Conservation (phyloP, 441 rosid species). For the Arabidopsis lyrata region DNA sequence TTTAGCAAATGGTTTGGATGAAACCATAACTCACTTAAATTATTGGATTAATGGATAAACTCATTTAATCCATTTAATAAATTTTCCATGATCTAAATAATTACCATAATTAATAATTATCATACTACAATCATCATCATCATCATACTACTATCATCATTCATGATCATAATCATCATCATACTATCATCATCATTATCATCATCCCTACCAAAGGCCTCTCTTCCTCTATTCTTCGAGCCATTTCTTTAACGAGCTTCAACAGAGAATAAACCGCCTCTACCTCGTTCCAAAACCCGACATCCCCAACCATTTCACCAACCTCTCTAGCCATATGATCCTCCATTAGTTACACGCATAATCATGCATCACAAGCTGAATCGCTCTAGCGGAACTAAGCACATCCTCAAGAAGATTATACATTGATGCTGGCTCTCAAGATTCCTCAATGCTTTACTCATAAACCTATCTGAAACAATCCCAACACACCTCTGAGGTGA, state of each 20-base stretch:
- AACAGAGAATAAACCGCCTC: slow-evolving; percentile 73
- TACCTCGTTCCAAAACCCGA: slow-evolving; percentile 88
- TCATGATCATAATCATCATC: too few species aligned
- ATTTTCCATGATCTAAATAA: too few species aligned
- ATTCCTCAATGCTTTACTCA: slow-evolving; percentile 74
- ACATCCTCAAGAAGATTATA: slow-evolving; percentile 78
- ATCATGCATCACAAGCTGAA: slow-evolving; percentile 72
- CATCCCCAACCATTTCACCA: slow-evolving; percentile 74
- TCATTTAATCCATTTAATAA: too few species aligned
- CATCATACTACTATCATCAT: too few species aligned
- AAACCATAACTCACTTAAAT: too few species aligned
- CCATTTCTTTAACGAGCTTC: slow-evolving; percentile 85
- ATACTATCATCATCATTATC: too few species aligned
- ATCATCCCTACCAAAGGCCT: slow-evolving; percentile 82
- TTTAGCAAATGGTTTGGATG: too few species aligned
- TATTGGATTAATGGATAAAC: too few species aligned
- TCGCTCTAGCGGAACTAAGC: slow-evolving; percentile 67
- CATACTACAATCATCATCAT: too few species aligned
- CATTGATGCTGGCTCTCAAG: slow-evolving; percentile 83
- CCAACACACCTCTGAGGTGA: slow-evolving; percentile 86
- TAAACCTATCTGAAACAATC: slow-evolving; percentile 88
- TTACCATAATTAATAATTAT: too few species aligned
- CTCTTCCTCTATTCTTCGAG: slow-evolving; percentile 77
- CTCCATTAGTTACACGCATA: slow-evolving; percentile 82
- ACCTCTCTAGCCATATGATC: slow-evolving; percentile 80